Percentiles rank a stretch among this genome's conserved stretches.
Evolutionary conservation across 345 rosid genomes (phyloP).

Genomic region (Excoecaria cochinchinensis): DNA sequence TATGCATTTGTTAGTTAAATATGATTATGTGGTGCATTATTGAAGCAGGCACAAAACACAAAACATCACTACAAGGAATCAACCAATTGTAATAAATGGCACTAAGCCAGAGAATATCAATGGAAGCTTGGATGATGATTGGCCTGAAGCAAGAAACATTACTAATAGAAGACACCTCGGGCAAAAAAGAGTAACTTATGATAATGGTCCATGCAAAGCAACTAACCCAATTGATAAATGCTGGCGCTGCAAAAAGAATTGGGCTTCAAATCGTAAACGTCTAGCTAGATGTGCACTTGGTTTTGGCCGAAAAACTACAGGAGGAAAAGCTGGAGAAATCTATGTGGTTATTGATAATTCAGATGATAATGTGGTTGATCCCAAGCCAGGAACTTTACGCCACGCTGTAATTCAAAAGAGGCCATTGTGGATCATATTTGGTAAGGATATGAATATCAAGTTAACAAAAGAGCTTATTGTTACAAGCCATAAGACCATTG

Average conservation of each 20-base stretch:
- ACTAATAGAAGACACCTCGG: conserved; percentile 16
- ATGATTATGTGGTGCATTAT: no score
- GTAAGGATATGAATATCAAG: conserved; percentile 19
- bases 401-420: conserved; percentile 29
- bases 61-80: no score
- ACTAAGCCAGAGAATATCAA: not conserved
- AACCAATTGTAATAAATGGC: no score
- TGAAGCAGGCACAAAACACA: no score
- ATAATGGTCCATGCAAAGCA: conserved; percentile 16
- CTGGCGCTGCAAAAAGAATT: conserved; percentile 25
- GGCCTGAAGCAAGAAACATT: not conserved
- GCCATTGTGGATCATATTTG: conserved; percentile 30
- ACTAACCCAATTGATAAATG: conserved; percentile 27
- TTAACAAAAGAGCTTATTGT: conserved; percentile 21
- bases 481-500: conserved; percentile 25
- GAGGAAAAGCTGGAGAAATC: conserved; percentile 16
- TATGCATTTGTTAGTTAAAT: no score
- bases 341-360: conserved; percentile 13
- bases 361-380: conserved; percentile 10
- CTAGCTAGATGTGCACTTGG: conserved; percentile 27
- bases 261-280: conserved; percentile 16
- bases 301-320: conserved; percentile 21
- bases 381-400: conserved; percentile 19
- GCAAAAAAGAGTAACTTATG: conserved; percentile 11
- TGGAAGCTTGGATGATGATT: no score